Evolutionary conservation across 441 rosid genomes (phyloP).

Genomic region (Croton setiger): DNA sequence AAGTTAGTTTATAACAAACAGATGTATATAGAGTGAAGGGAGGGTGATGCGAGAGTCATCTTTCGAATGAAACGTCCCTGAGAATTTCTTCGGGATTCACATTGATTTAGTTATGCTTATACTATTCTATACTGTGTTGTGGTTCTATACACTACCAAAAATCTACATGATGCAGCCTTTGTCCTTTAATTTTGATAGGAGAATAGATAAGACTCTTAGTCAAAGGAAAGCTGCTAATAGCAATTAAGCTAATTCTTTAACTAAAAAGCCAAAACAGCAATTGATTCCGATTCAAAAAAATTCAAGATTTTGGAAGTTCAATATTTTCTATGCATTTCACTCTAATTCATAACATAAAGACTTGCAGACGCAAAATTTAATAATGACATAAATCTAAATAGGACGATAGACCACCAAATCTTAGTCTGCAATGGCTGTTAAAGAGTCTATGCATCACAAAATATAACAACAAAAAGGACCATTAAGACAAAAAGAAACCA

Average conservation of each 20-base stretch:
- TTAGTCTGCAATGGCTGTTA: not conserved
- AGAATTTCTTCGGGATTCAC: not conserved
- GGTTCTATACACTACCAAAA: not conserved
- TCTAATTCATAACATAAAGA: not conserved
- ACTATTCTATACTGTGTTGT: too few relatives aligned
- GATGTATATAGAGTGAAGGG: too few relatives aligned
- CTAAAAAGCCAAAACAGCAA: not conserved
- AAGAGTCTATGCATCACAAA: not conserved
- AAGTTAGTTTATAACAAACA: too few relatives aligned
- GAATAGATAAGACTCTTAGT: not conserved
- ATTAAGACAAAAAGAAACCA: not conserved
- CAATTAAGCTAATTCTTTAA: not conserved
- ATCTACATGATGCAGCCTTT: not conserved
- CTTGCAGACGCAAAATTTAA: not conserved
- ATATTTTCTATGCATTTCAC: not conserved
- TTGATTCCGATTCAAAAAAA: too few relatives aligned
- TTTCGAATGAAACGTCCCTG: too few relatives aligned
- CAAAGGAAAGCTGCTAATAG: too few relatives aligned
- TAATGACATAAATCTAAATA: not conserved
- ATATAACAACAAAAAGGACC: not conserved
- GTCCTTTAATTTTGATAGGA: not conserved
- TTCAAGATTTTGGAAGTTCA: not conserved
- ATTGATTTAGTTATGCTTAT: not conserved
- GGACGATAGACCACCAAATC: not conserved
- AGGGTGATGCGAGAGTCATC: too few relatives aligned